These are phyloP conservation scores for Cinchona pubescens DNA, from an alignment of 257 asterid genomes.

Conservation along the genomic window DNA sequence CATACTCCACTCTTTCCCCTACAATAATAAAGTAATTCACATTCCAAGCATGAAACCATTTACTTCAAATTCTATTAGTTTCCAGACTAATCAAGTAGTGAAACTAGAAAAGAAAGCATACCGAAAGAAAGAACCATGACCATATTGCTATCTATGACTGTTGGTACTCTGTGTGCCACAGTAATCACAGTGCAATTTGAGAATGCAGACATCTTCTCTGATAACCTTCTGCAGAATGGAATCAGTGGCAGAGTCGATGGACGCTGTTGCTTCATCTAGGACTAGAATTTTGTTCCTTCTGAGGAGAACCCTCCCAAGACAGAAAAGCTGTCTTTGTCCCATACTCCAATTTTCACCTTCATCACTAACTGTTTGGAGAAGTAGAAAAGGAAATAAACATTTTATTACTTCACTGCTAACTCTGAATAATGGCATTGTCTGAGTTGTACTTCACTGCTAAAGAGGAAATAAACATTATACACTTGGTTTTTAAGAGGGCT, in stretches of 20 bases:
- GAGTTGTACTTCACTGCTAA: neutral
- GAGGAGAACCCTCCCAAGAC: slow-evolving; percentile 73
- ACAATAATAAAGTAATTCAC: slow-evolving; percentile 16
- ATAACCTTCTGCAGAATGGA: slow-evolving; percentile 65
- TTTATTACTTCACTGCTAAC: neutral
- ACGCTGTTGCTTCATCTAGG: slow-evolving; percentile 91
- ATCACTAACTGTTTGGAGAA: slow-evolving; percentile 53
- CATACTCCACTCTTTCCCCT: slow-evolving; percentile 63
- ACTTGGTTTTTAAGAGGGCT: neutral
- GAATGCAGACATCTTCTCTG: slow-evolving; percentile 69
- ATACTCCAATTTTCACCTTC: slow-evolving; percentile 93
- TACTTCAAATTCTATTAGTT: neutral
- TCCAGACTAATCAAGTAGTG: too few species aligned
- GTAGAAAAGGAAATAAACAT: neutral
- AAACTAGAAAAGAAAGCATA: slow-evolving; percentile 20
- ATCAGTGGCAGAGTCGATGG: slow-evolving; percentile 80
- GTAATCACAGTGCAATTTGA: slow-evolving; percentile 61
- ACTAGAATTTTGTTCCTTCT: slow-evolving; percentile 60
- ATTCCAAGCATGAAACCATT: neutral
- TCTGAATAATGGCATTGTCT: neutral
- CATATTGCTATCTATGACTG: slow-evolving; percentile 81
- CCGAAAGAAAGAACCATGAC: slow-evolving; percentile 75
- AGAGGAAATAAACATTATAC: too few species aligned
- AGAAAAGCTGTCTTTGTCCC: slow-evolving; percentile 90
- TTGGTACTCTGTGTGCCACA: slow-evolving; percentile 85